Evolutionary conservation across 352 stramenopile species (phyloP), one percentile per base, ranked within the genome.

Genomic region (Blastocystis sp.): DNA sequence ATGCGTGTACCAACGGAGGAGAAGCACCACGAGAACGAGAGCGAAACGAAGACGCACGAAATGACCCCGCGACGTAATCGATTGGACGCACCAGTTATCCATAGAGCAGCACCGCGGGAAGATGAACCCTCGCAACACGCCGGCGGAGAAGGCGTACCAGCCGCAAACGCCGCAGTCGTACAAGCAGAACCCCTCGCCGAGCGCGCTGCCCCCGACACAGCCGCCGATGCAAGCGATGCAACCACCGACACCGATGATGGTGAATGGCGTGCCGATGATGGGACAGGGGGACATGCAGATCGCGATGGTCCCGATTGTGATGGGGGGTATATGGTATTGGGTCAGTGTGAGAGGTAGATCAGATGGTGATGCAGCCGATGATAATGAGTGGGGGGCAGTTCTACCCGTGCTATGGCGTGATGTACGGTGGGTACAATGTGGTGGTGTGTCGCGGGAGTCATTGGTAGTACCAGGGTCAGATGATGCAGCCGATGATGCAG

Each of bases 351-450:
- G 26, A 19, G 35, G 29, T 62, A 63, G 39, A 24, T 2, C 19
- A 37, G 69, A 9, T 63, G 13, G n/a, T 63, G 26, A 63, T 62
- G 69, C 69, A 80, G 69, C 37, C 45, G 55, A 80, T 80, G 69
- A 62, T 80, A 3, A 62, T 80, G 26, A 16, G 60, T 3, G 50
- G 50, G 0, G 60, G 60, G 1, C 69, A 80, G 39, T n/a, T 80
- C 39, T 80, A 35, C 69, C 69, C 69, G 39, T 62, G 55, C 45
- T 60, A 59, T 24, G 31, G 31, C 13, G 29, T 77, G 66, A 45
- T 77, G 21, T 77, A 77, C 29, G 66, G 66, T 10, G 69, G 69
- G 29, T 80, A 61, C 39, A 80, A 80, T n/a, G 69, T 80, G 50
- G 19, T 19, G 26, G 31, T 62, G 45, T 9, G 1, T 16, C 9